These are phyloP conservation scores for Immersiella caudata DNA, from an alignment of 495 filamentous ascomycete species.

Conservation along the genomic window DNA sequence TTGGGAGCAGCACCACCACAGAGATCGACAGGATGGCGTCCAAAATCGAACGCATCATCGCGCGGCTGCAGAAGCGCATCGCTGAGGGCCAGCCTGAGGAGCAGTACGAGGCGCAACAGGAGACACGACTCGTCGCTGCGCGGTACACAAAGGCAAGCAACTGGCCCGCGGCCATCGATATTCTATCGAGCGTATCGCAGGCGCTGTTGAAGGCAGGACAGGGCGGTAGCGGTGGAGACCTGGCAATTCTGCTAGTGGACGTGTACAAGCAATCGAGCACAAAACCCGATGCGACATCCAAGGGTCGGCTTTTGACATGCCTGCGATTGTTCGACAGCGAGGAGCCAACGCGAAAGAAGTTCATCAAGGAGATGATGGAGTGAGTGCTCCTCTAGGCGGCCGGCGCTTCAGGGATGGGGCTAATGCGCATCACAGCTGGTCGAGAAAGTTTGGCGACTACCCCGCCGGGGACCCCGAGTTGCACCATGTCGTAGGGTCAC, in stretches of 20 bases:
- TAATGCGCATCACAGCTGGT: slow-evolving; percentile 63
- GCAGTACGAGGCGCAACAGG: slow-evolving; percentile 93
- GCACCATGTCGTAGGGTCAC: slow-evolving; percentile 86
- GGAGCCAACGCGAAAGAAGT: slow-evolving; percentile 90
- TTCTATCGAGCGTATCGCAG: slow-evolving; percentile 81
- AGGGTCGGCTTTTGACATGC: slow-evolving; percentile 61
- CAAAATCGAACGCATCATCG: slow-evolving; percentile 56
- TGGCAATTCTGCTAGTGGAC: slow-evolving; percentile 82
- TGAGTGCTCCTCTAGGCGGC: slow-evolving; percentile 46
- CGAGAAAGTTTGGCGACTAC: slow-evolving; percentile 77
- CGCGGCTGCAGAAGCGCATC: slow-evolving; percentile 67
- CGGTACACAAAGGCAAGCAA: slow-evolving; percentile 86
- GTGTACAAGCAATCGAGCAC: slow-evolving; percentile 83
- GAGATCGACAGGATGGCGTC: slow-evolving; percentile 13
- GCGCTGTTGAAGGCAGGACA: slow-evolving; percentile 86
- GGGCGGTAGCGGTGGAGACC: slow-evolving; percentile 87
- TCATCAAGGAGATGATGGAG: slow-evolving; percentile 84
- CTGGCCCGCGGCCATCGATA: slow-evolving; percentile 81
- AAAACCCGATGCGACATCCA: slow-evolving; percentile 66
- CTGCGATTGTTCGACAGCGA: slow-evolving; percentile 77
- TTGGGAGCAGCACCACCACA: not conserved
- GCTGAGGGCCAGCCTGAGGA: slow-evolving; percentile 75
- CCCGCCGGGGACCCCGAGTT: slow-evolving; percentile 94
- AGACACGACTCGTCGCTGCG: slow-evolving; percentile 88
- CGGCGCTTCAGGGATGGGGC: not conserved